These are phyloP conservation scores for Flaveria brownii DNA, from an alignment of 129 eudicot genomes.

Conservation along the genomic window DNA sequence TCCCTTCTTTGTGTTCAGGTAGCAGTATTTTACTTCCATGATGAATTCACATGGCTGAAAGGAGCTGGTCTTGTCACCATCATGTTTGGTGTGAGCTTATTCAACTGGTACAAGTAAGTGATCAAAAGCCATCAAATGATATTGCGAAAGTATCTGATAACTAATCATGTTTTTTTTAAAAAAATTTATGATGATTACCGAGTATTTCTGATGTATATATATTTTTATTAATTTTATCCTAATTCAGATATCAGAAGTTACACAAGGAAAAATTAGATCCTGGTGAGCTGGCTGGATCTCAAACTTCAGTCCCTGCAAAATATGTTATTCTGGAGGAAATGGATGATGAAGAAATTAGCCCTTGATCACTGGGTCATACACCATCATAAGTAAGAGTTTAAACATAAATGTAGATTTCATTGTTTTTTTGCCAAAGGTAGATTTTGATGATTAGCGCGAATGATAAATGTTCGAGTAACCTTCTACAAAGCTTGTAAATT, in stretches of 20 bases:
- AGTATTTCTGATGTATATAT: neutral
- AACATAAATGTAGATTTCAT: constrained; percentile 2
- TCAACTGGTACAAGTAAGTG: constrained; percentile 97
- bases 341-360: constrained; percentile 60
- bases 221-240: neutral
- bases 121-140: constrained; percentile 8
- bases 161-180: neutral
- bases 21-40: constrained; percentile 95
- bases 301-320: constrained; percentile 44
- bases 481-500: constrained; percentile 5
- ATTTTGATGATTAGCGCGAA: constrained; percentile 17
- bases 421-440: constrained; percentile 1
- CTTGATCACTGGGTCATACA: constrained; percentile 22
- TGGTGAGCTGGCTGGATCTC: constrained; percentile 37
- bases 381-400: constrained; percentile 23
- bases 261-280: constrained; percentile 49
- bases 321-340: constrained; percentile 81
- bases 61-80: constrained; percentile 80
- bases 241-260: constrained; percentile 66
- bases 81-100: constrained; percentile 85
- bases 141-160: neutral
- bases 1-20: constrained; percentile 51
- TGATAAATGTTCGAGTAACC: constrained; percentile 11
- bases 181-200: neutral
- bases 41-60: constrained; percentile 89